These are phyloP conservation scores for Dryas drummondii DNA, from an alignment of 306 rosid genomes.

Conservation along the genomic window DNA sequence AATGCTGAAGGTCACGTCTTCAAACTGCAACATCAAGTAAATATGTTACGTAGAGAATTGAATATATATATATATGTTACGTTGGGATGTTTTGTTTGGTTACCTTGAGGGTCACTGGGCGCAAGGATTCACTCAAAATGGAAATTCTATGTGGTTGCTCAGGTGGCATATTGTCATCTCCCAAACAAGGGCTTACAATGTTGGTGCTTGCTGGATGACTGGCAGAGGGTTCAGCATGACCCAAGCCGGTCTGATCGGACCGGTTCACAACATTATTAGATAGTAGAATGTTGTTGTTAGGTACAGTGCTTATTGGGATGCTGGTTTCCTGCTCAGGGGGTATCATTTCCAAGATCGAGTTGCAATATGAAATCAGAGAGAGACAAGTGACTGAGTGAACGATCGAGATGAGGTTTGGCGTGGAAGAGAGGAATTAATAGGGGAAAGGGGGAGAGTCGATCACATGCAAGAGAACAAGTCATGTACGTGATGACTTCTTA, in stretches of 20 bases:
- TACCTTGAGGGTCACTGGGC: conserved; percentile 71
- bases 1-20: conserved; percentile 60
- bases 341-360: conserved; percentile 43
- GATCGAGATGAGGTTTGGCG: neutral
- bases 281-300: conserved; percentile 28
- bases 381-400: neutral
- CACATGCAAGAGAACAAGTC: conserved; percentile 36
- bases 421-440: conserved; percentile 12
- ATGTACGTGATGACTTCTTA: conserved; percentile 24
- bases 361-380: neutral
- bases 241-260: conserved; percentile 39
- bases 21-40: conserved; percentile 50
- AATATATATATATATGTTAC: neutral
- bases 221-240: conserved; percentile 44
- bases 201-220: neutral
- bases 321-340: conserved; percentile 76
- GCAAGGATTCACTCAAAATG: conserved; percentile 53
- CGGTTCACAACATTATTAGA: conserved; percentile 25
- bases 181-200: conserved; percentile 30
- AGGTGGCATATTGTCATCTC: conserved; percentile 31
- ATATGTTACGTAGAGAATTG: no score
- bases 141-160: conserved; percentile 30
- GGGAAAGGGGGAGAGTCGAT: conserved; percentile 5
- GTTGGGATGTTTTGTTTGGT: neutral
- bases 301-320: conserved; percentile 21